Evolutionary conservation across 257 asterid species (phyloP).

Genomic region (Agastache rugosa): DNA sequence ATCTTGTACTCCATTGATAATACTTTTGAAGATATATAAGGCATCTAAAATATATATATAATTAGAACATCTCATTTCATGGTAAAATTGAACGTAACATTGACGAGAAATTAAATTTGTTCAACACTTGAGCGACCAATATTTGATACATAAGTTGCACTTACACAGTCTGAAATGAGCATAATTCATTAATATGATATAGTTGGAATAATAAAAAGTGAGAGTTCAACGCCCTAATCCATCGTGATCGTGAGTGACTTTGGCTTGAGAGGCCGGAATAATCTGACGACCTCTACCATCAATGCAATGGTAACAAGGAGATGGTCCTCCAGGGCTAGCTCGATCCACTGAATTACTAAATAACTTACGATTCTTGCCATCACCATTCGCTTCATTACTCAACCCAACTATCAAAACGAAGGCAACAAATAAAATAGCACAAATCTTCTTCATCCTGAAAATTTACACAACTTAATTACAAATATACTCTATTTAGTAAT

Average conservation of each 20-base stretch:
- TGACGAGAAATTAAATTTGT: background rate
- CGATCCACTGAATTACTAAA: conserved; percentile 29
- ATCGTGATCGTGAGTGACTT: background rate
- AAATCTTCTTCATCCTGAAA: conserved; percentile 40
- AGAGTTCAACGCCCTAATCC: background rate
- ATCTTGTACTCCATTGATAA: too few species aligned
- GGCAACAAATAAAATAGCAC: conserved; percentile 16
- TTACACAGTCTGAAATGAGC: background rate
- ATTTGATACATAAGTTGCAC: background rate
- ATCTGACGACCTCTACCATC: background rate
- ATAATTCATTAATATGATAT: too few species aligned
- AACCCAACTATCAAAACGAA: conserved; percentile 27
- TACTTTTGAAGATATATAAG: too few species aligned
- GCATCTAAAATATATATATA: too few species aligned
- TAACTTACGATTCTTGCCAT: background rate
- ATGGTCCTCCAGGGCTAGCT: conserved; percentile 37
- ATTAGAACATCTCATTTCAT: background rate
- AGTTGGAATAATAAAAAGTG: background rate
- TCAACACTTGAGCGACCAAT: background rate
- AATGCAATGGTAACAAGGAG: conserved; percentile 36
- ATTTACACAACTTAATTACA: too few species aligned
- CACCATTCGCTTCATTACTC: background rate
- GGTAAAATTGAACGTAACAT: background rate
- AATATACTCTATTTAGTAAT: background rate
- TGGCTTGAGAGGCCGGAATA: background rate